Evolutionary conservation across 2,329 filamentous ascomycete species (phyloP).

Genomic region (Emergomyces orientalis): DNA sequence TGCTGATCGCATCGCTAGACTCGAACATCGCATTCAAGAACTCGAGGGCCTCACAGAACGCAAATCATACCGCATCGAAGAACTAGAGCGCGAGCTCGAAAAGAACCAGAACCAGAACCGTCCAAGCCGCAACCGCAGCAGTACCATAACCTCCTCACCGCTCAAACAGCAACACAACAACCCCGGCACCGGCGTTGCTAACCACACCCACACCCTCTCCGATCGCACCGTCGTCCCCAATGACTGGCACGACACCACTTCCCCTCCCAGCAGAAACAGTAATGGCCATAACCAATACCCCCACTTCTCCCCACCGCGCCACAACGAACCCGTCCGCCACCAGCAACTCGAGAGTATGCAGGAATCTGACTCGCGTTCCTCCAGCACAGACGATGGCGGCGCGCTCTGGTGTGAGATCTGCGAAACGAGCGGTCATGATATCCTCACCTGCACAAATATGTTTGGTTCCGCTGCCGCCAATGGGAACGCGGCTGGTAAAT

Average conservation of each 20-base stretch:
- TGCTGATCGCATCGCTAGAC: slow-evolving; percentile 49
- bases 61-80: slow-evolving; percentile 67
- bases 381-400: slow-evolving; percentile 61
- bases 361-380: slow-evolving; percentile 40
- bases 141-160: slow-evolving; percentile 28
- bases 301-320: slow-evolving; percentile 22
- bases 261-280: slow-evolving; percentile 19
- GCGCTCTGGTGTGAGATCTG: slow-evolving; percentile 91
- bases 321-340: slow-evolving; percentile 21
- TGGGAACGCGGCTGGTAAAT: slow-evolving; percentile 9
- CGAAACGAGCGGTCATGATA: slow-evolving; percentile 84
- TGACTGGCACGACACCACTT: slow-evolving; percentile 32
- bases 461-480: slow-evolving; percentile 43
- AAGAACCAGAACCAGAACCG: slow-evolving; percentile 25
- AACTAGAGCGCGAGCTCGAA: slow-evolving; percentile 71
- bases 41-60: slow-evolving; percentile 62
- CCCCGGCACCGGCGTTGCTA: slow-evolving; percentile 15
- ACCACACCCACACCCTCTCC: slow-evolving; percentile 33
- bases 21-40: slow-evolving; percentile 73
- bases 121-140: slow-evolving; percentile 25
- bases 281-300: slow-evolving; percentile 9
- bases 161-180: slow-evolving; percentile 27
- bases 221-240: slow-evolving; percentile 36
- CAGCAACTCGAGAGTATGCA: slow-evolving; percentile 33
- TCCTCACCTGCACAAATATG: slow-evolving; percentile 88